Percentiles rank a stretch among this genome's conserved stretches.
phyloP scores from a whole-genome alignment of 768 basidiomycete species.

The Mycena floridula region DNA sequence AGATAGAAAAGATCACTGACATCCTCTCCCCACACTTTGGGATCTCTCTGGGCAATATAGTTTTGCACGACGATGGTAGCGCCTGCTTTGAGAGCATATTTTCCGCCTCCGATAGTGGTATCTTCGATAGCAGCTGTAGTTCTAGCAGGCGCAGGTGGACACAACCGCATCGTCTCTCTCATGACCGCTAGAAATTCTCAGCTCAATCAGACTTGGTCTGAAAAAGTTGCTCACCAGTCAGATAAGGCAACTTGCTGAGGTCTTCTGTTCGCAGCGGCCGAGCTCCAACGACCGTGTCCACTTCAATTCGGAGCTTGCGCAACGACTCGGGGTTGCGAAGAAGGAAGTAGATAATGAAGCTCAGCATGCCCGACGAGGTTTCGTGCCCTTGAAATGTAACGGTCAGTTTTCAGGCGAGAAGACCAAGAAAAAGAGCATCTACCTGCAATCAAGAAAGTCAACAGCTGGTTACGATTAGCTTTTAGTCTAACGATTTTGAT shows the following conservation, averaged over 20 bases:
- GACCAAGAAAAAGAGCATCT: neutral
- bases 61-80: slow-evolving; percentile 20
- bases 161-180: slow-evolving; percentile 32
- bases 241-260: slow-evolving; percentile 35
- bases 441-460: slow-evolving; percentile 48
- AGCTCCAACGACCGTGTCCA: slow-evolving; percentile 39
- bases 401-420: no score
- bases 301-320: slow-evolving; percentile 37
- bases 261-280: slow-evolving; percentile 30
- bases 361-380: slow-evolving; percentile 32
- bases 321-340: slow-evolving; percentile 37
- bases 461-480: no score
- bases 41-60: slow-evolving; percentile 30
- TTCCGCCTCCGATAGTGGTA: slow-evolving; percentile 29
- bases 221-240: slow-evolving; percentile 32
- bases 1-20: no score
- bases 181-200: slow-evolving; percentile 23
- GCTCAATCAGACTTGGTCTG: no score
- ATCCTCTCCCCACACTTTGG: slow-evolving; percentile 43
- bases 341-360: slow-evolving; percentile 37
- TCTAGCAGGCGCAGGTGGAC: slow-evolving; percentile 30
- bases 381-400: slow-evolving; percentile 15
- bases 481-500: no score
- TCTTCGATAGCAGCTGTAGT: slow-evolving; percentile 27
- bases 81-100: slow-evolving; percentile 32